Percentiles rank a stretch among this genome's conserved stretches.
These are phyloP conservation scores for Talaromyces stipitatus DNA, from an alignment of 495 filamentous ascomycete genomes.

Conservation along the genomic window DNA sequence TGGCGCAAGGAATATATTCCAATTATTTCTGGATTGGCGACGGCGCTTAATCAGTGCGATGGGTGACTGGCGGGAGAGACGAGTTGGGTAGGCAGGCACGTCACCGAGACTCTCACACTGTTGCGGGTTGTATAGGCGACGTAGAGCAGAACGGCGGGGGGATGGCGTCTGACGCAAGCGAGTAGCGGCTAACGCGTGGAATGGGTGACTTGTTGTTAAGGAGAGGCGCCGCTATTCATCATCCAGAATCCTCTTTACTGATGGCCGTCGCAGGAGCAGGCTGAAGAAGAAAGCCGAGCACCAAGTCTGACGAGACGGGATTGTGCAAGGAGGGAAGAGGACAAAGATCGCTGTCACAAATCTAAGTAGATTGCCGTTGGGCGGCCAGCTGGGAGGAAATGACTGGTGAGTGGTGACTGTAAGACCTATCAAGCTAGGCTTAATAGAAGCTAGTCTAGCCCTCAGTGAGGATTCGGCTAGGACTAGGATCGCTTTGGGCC, in stretches of 20 bases:
- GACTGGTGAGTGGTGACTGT: background rate
- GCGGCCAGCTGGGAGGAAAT: background rate
- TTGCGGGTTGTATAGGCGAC: slow-evolving; percentile 1
- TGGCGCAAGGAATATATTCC: background rate
- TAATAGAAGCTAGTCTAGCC: background rate
- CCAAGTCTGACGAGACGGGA: background rate
- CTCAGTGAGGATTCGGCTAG: background rate
- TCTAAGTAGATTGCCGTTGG: background rate
- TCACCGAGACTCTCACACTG: background rate
- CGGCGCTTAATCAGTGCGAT: background rate
- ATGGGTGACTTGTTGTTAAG: slow-evolving; percentile 4
- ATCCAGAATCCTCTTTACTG: slow-evolving; percentile 3
- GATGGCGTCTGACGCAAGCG: slow-evolving; percentile 5
- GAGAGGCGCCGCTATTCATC: slow-evolving; percentile 5
- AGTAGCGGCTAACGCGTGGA: slow-evolving; percentile 2
- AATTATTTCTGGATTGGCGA: background rate
- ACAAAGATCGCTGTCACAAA: background rate
- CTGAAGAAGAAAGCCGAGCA: background rate
- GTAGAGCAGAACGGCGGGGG: slow-evolving; percentile 3
- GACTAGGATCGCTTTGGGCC: background rate
- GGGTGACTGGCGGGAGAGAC: background rate
- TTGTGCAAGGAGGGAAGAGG: background rate
- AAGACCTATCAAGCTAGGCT: background rate
- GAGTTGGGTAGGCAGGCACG: background rate
- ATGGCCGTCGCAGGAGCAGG: background rate